A percentile compares a stretch with the other conserved stretches of the same genome.
Evolutionary conservation across 441 rosid species (phyloP).

Genomic region (Syzygium malaccense): DNA sequence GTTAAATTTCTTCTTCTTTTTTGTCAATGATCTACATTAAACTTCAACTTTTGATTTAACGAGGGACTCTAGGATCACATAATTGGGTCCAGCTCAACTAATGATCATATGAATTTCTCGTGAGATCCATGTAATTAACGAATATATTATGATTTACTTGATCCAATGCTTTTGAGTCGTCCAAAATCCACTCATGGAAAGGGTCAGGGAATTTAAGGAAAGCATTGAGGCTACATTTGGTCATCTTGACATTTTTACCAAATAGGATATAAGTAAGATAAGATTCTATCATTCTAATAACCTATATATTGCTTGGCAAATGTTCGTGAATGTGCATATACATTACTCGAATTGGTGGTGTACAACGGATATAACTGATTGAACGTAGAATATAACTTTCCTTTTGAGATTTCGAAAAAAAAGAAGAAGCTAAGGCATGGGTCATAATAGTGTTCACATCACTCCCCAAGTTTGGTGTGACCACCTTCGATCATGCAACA

Average conservation of each 20-base stretch:
- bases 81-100: too few species aligned
- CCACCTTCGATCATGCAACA: accelerated
- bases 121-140: not conserved
- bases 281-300: not conserved
- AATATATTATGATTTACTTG: not conserved
- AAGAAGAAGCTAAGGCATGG: too few species aligned
- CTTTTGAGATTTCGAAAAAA: not conserved
- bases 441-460: not conserved
- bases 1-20: not conserved
- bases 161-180: too few species aligned
- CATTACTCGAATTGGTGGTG: not conserved
- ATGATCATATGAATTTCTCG: accelerated
- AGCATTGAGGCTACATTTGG: not conserved
- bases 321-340: not conserved
- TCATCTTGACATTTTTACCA: not conserved
- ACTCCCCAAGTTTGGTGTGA: accelerated
- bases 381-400: not conserved
- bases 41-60: not conserved
- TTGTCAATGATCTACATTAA: not conserved
- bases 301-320: not conserved
- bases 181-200: not conserved
- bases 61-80: not conserved
- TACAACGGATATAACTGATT: accelerated
- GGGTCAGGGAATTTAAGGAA: accelerated
- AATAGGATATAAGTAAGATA: not conserved